phyloP scores from a whole-genome alignment of 805 yeast genomes.

The Cyberlindnera amylophila region DNA sequence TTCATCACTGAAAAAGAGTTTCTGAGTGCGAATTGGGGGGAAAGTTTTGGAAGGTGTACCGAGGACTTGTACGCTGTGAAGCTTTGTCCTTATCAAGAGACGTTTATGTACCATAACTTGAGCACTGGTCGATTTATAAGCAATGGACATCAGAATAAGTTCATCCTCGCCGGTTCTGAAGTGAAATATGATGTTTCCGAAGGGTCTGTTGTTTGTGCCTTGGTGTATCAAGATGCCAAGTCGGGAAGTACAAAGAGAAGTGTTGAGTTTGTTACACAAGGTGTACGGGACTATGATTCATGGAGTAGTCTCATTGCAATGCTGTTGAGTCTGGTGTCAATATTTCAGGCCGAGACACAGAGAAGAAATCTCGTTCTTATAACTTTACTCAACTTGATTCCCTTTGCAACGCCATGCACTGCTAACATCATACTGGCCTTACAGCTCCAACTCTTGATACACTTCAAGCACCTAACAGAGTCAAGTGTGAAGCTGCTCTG shows the following conservation, averaged over 20 bases:
- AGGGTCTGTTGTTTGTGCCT: not conserved
- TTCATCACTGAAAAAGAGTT: conserved; percentile 1
- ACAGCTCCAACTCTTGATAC: too few relatives aligned
- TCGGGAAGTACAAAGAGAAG: conserved; percentile 2
- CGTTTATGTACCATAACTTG: not conserved
- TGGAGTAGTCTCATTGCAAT: too few relatives aligned
- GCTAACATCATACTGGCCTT: too few relatives aligned
- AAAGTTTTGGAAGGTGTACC: conserved; percentile 7
- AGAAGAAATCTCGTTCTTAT: too few relatives aligned
- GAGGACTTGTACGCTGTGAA: conserved; percentile 2
- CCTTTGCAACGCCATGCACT: too few relatives aligned
- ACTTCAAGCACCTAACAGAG: too few relatives aligned
- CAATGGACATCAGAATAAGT: not conserved
- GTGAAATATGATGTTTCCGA: not conserved
- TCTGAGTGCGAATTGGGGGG: conserved; percentile 1
- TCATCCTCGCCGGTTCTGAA: not conserved
- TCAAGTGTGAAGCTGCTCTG: too few relatives aligned
- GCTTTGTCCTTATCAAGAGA: not conserved
- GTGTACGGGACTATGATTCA: too few relatives aligned
- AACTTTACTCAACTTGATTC: too few relatives aligned
- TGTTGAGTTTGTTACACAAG: not conserved
- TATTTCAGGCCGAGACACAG: too few relatives aligned
- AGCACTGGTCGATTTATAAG: not conserved
- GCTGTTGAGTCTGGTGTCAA: too few relatives aligned
- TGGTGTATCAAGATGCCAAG: conserved; percentile 1